Conservation (phyloP, 1,284 basidiomycete genomes). For the Cerrena zonata region DNA sequence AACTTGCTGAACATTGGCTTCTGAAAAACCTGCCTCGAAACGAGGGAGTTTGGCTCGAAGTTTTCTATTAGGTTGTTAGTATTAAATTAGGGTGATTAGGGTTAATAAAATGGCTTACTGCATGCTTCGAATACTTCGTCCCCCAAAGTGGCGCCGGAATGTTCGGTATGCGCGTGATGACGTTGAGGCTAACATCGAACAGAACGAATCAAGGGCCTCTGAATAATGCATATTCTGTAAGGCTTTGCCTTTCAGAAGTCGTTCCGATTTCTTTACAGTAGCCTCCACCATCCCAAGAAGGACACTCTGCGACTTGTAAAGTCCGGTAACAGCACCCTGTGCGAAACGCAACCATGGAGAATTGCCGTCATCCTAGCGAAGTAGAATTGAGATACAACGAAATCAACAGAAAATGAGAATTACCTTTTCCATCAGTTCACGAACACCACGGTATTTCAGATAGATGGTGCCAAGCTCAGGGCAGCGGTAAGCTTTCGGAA, state of each 20-base stretch:
- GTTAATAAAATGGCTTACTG: no score
- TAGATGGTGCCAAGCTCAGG: background rate
- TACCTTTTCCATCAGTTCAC: background rate
- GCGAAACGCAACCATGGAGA: background rate
- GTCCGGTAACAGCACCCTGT: background rate
- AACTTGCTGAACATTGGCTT: background rate
- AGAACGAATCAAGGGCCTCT: background rate
- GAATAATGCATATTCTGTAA: background rate
- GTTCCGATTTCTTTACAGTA: background rate
- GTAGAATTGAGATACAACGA: background rate
- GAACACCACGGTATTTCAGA: background rate
- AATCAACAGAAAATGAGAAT: background rate
- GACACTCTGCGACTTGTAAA: background rate
- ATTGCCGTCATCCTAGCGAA: background rate
- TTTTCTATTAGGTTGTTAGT: no score
- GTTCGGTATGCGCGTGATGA: background rate
- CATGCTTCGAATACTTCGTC: background rate
- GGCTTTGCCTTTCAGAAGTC: background rate
- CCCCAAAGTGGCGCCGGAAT: background rate
- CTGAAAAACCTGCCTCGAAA: background rate
- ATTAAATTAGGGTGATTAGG: no score
- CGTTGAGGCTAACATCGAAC: background rate
- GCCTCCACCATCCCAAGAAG: background rate
- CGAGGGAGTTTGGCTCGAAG: background rate
- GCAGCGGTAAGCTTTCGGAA: background rate